A percentile compares a stretch with the other conserved stretches of the same genome.
Conservation (phyloP, 805 yeast species). For the Metschnikowia corniflorae region DNA sequence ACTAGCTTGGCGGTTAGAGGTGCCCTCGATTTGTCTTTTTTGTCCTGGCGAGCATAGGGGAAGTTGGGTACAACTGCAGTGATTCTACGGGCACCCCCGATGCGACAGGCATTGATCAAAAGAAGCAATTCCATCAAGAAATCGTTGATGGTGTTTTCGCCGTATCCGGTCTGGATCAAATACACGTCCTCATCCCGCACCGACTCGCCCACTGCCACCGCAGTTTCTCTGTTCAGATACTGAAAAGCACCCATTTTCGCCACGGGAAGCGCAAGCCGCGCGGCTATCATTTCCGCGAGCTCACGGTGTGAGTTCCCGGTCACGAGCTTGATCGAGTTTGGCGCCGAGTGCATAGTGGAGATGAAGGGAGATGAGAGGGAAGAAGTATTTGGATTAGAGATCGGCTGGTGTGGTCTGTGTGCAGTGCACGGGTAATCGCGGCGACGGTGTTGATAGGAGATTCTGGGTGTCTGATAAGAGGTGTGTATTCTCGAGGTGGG, state of each 20-base stretch:
- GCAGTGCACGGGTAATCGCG: too few relatives aligned
- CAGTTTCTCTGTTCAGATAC: slow-evolving; percentile 84
- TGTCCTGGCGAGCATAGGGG: slow-evolving; percentile 97
- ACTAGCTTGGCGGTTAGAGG: slow-evolving; percentile 93
- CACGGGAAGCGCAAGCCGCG: slow-evolving; percentile 59
- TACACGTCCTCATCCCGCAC: slow-evolving; percentile 89
- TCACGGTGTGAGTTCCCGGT: slow-evolving; percentile 80
- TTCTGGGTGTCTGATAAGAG: too few relatives aligned
- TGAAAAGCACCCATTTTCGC: slow-evolving; percentile 79
- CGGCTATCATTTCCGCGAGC: slow-evolving; percentile 69
- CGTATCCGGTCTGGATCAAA: slow-evolving; percentile 81
- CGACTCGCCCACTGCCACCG: slow-evolving; percentile 81
- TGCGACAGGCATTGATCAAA: slow-evolving; percentile 89
- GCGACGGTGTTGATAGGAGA: too few relatives aligned
- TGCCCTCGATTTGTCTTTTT: slow-evolving; percentile 93
- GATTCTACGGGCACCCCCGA: slow-evolving; percentile 92
- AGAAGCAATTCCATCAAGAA: slow-evolving; percentile 81
- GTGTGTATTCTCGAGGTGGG: slow-evolving; percentile 11
- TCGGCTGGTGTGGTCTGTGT: too few relatives aligned
- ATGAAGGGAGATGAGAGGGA: too few relatives aligned
- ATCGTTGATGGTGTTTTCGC: slow-evolving; percentile 66
- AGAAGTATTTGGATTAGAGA: too few relatives aligned
- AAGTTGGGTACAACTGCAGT: slow-evolving; percentile 94
- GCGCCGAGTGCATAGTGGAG: slow-evolving; percentile 16
- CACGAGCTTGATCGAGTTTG: slow-evolving; percentile 48